phyloP scores from a whole-genome alignment of 23 red algal species.

The Gracilaria caudata region DNA sequence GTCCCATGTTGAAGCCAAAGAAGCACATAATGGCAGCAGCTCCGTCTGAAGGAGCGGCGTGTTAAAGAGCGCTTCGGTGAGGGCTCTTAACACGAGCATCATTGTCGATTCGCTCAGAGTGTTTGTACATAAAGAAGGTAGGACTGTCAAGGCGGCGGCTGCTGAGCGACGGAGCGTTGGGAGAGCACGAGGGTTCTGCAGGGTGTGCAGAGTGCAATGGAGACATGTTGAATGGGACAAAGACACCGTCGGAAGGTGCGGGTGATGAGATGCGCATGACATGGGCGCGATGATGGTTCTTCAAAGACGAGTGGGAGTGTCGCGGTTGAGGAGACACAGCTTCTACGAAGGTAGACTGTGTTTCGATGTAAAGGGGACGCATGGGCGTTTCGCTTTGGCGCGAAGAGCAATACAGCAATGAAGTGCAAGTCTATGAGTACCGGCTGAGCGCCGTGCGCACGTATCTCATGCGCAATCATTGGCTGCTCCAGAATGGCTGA shows the following conservation, averaged over 20 bases:
- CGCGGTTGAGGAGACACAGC: not conserved
- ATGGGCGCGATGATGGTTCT: not conserved
- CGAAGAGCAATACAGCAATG: not conserved
- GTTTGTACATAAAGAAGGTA: not conserved
- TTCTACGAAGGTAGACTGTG: no score
- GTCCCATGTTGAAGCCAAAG: not conserved
- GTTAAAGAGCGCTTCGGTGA: slow-evolving; percentile 8
- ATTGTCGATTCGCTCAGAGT: not conserved
- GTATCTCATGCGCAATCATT: no score
- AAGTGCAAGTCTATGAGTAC: not conserved
- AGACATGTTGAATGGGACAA: not conserved
- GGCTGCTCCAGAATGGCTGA: no score
- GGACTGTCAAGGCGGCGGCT: not conserved
- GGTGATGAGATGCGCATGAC: slow-evolving; percentile 26
- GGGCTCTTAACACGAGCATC: not conserved
- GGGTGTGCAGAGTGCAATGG: slow-evolving; percentile 23
- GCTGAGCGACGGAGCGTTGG: slow-evolving; percentile 10
- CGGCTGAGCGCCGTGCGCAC: not conserved
- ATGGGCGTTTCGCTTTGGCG: slow-evolving; percentile 13
- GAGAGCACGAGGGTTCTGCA: slow-evolving; percentile 13
- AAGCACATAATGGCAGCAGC: not conserved
- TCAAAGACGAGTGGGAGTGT: not conserved
- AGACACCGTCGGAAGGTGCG: slow-evolving; percentile 11
- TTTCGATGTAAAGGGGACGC: not conserved
- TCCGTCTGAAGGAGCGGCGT: not conserved